Evolutionary conservation across 176 grass and related monocot genomes (phyloP).

Genomic region (Typha latifolia): DNA sequence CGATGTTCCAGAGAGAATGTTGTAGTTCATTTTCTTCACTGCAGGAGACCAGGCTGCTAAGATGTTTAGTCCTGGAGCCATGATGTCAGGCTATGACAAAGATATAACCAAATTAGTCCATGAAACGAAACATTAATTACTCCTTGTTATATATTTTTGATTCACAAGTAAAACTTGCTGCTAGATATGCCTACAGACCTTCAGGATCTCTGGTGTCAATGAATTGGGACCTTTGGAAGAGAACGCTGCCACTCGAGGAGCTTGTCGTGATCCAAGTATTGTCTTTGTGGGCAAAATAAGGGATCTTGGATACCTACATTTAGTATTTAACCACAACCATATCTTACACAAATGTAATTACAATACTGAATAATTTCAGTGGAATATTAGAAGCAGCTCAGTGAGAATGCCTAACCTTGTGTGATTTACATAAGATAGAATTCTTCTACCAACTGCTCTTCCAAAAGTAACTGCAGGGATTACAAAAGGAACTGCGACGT

Average conservation of each 20-base stretch:
- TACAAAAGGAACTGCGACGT: neutral
- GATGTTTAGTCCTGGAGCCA: conserved; percentile 20
- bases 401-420: conserved; percentile 2
- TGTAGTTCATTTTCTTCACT: conserved; percentile 4
- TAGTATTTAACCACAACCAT: neutral
- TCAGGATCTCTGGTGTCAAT: conserved; percentile 16
- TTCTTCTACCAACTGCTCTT: neutral
- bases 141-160: neutral
- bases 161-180: too few species aligned
- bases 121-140: too few species aligned
- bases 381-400: neutral
- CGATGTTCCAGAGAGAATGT: conserved; percentile 24
- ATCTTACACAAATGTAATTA: neutral
- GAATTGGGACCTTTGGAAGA: conserved; percentile 26
- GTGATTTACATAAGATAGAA: conserved; percentile 5
- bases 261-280: conserved; percentile 1
- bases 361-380: neutral
- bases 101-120: neutral
- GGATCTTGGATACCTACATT: conserved; percentile 2
- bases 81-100: conserved; percentile 11
- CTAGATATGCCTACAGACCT: conserved; percentile 3
- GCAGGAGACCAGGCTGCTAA: conserved; percentile 23
- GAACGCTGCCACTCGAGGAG: conserved; percentile 20
- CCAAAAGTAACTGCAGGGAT: neutral
- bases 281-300: conserved; percentile 10